Evolutionary conservation across 179 eudicot species (phyloP), one percentile per base, ranked within the genome.

Genomic region (Patellifolia procumbens): DNA sequence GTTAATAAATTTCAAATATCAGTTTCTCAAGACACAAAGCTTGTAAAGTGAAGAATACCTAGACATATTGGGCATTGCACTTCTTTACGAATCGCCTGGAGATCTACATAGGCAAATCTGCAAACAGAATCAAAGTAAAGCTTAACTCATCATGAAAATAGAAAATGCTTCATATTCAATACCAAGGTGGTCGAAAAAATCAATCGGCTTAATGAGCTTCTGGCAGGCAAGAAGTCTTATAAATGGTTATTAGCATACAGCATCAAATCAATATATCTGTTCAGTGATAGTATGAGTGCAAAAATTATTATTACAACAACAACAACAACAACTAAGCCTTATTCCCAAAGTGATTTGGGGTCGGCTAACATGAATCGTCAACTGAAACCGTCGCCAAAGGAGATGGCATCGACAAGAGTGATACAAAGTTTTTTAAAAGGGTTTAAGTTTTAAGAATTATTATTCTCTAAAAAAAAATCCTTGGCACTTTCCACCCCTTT

Each of bases 1-100:
- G 46, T 9, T 0, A 64, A 28, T 5, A 26, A 55, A 10, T 68
- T 48, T 28, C 58, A 12, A 51, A 24, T 11, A 46, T 37, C 56
- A 76, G 19, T 42, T 3, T 19, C 32, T 22, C 3, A 12, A 45
- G 45, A 77, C 43, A 22, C 58, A 59, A 70, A 29, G 74, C 28
- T 19, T 58, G 32, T 43, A 16, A 48, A 45, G 35, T 45, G 80
- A 58, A 70, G 7, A 73, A 51, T 86, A 87, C 92, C 92, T 39
- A 89, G 84, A 83, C 92, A 89, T 39, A 89, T 89, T 29, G 90
- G 88, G 67, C 92, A 89, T 59, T 84, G 90, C 32, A 89, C 92
- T 77, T 84, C 79, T 66, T 84, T 86, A 26, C 89, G 92, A 76
- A 87, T 75, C 48, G 76, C 79, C 53, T 74, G 85, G 32, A 84